phyloP scores from a whole-genome alignment of 176 grass and related monocot genomes.

The Rhipidocladum racemiflorum region DNA sequence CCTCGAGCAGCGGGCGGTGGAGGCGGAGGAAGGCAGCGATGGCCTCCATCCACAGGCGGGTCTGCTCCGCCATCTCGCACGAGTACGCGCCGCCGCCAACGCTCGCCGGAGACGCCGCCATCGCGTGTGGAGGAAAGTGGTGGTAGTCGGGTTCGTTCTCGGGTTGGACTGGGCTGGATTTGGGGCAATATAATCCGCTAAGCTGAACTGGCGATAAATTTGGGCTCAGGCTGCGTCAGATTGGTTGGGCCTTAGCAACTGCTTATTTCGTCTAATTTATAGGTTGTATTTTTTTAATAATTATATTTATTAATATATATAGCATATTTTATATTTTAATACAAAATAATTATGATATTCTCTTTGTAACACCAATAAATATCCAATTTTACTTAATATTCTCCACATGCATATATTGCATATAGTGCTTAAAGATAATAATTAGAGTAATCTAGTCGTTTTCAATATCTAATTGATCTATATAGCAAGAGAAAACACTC shows the following conservation, averaged over 20 bases:
- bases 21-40: constrained; percentile 54
- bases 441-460: too few species aligned
- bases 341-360: too few species aligned
- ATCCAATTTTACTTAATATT: too few species aligned
- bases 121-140: neutral
- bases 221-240: neutral
- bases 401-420: too few species aligned
- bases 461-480: too few species aligned
- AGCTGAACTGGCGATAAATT: neutral
- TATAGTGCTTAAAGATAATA: too few species aligned
- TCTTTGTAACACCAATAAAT: too few species aligned
- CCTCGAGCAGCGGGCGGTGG: constrained; percentile 62
- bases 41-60: constrained; percentile 76
- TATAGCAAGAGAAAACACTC: too few species aligned
- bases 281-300: too few species aligned
- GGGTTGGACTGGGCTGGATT: neutral
- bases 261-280: too few species aligned
- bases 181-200: neutral
- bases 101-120: constrained; percentile 41
- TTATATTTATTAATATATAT: too few species aligned
- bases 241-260: neutral
- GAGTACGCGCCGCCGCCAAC: constrained; percentile 34
- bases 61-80: constrained; percentile 57
- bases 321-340: too few species aligned
- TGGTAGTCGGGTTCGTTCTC: neutral